A percentile compares a stretch with the other conserved stretches of the same genome.
Conservation (phyloP, 352 stramenopile species). For the Phytopythium aichiense region DNA sequence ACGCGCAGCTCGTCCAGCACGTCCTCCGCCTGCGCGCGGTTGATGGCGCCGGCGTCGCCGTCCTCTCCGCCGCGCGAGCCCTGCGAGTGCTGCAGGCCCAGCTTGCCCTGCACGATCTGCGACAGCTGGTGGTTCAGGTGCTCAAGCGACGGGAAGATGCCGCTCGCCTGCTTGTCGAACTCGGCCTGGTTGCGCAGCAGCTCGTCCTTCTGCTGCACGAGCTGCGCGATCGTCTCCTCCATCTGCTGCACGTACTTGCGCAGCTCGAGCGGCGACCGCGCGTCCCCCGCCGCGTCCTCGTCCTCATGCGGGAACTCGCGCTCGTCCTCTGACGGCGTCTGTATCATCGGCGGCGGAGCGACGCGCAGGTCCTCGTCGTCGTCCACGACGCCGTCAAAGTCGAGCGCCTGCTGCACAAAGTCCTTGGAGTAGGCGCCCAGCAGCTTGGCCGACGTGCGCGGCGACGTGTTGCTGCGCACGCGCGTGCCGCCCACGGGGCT, state of each 20-base stretch:
- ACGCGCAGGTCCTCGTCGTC: constrained; percentile 22
- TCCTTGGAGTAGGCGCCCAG: constrained; percentile 65
- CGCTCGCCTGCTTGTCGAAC: constrained; percentile 82
- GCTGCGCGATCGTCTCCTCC: constrained; percentile 72
- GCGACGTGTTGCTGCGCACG: constrained; percentile 25
- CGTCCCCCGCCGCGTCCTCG: constrained; percentile 8
- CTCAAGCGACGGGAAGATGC: constrained; percentile 77
- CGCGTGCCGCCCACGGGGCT: constrained; percentile 17
- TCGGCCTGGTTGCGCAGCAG: constrained; percentile 68
- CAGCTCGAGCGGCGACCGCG: constrained; percentile 42
- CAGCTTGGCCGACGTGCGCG: constrained; percentile 50
- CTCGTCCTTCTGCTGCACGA: constrained; percentile 77
- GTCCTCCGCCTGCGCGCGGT: constrained; percentile 38
- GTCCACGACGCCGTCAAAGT: constrained; percentile 58
- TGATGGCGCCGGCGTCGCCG: constrained; percentile 3
- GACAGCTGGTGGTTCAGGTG: constrained; percentile 76
- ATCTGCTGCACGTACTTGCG: constrained; percentile 76
- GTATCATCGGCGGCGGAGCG: constrained; percentile 4
- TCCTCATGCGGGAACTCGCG: constrained; percentile 10
- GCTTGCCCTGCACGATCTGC: constrained; percentile 69
- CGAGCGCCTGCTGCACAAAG: constrained; percentile 68
- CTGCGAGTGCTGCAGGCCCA: constrained; percentile 15
- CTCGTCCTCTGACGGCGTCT: constrained; percentile 10
- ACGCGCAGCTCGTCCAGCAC: constrained; percentile 70
- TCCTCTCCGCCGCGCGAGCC: constrained; percentile 26